Base-by-base conservation (phyloP, 2,329 filamentous ascomycete genomes). In the Parastagonospora avenae region DNA sequence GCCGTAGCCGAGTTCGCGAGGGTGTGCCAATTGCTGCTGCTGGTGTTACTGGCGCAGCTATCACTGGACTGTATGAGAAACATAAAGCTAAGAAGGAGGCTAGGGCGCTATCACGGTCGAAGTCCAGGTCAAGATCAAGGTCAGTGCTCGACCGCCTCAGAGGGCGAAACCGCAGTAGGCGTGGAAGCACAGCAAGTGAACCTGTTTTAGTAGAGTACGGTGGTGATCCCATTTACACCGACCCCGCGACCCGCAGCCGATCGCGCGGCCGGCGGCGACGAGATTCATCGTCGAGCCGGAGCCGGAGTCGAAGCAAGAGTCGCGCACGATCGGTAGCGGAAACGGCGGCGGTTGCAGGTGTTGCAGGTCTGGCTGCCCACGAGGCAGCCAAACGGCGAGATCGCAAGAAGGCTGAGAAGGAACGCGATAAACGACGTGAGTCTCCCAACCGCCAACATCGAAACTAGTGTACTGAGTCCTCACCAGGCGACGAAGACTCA, bases 181-280 rank as follows among this genome's bases (percentile, higher is more conserved):
- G 70, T 53, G 67, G 72, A 59, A 74, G 69, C 68, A 66, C 79
- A 63, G 71, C 74, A 56, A 77, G 75, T 73, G 75, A 80, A 64
- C 74, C 76, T 64, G 79, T 77, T 52, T 72, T 87, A 71, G 85
- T 87, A 73, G 84, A 86, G 68, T 87, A 88, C 69, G 85, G 85
- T 57, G 79, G 81, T 66, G 81, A 84, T 64, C 85, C 84, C 7
- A 82, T 87, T 47, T 80, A 83, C 60, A 80, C 82, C 61, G 82
- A 82, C 52, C 76, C 74, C 45, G 74, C 79, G 54, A 62, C 64
- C 32, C 66, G 68, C 40, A 66, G 63, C 46, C 63, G 57, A 30
- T 54, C 61, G 24, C 62, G 56, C 35, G 57, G 60, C 47, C 70
- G 75, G 41, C 69, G 80, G 65, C 66, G 78, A 74, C 63, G 78